A percentile compares a stretch with the other conserved stretches of the same genome.
phyloP scores from a whole-genome alignment of 768 basidiomycete genomes.

The Calocera cornea region DNA sequence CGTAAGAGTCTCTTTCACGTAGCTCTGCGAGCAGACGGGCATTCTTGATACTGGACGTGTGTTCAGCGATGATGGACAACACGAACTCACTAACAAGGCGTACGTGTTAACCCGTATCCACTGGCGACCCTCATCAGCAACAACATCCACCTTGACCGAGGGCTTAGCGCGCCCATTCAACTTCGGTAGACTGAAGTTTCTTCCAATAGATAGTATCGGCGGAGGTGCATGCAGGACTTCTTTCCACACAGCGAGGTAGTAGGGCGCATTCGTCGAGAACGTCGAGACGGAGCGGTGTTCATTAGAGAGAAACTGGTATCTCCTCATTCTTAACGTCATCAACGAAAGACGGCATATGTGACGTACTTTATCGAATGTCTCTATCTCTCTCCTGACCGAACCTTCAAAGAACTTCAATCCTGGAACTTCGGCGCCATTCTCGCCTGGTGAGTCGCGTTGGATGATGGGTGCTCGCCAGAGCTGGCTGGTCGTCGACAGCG shows the following conservation, averaged over 20 bases:
- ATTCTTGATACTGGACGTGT: slow-evolving; percentile 51
- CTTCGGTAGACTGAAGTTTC: slow-evolving; percentile 31
- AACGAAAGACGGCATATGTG: background rate
- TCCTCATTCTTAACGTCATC: background rate
- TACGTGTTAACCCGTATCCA: slow-evolving; percentile 88
- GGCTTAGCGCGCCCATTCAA: slow-evolving; percentile 22
- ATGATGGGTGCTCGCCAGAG: background rate
- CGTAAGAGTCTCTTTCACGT: slow-evolving; percentile 69
- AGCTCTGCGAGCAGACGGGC: slow-evolving; percentile 66
- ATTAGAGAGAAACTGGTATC: slow-evolving; percentile 9
- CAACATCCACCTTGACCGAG: slow-evolving; percentile 61
- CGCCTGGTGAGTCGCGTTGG: background rate
- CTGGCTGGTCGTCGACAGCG: background rate
- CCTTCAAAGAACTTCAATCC: slow-evolving; percentile 32
- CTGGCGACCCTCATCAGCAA: slow-evolving; percentile 53
- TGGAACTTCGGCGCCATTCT: slow-evolving; percentile 18
- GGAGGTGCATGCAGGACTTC: slow-evolving; percentile 50
- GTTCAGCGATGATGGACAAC: slow-evolving; percentile 5
- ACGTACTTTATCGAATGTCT: slow-evolving; percentile 30
- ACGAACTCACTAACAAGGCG: slow-evolving; percentile 24
- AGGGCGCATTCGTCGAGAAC: slow-evolving; percentile 55
- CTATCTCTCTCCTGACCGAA: slow-evolving; percentile 33
- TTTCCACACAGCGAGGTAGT: slow-evolving; percentile 69
- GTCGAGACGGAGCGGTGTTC: slow-evolving; percentile 3
- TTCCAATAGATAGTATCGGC: slow-evolving; percentile 47